Percentiles rank a stretch among this genome's conserved stretches.
Evolutionary conservation across 2,329 filamentous ascomycete genomes (phyloP).

Genomic region (Beauveria pseudobassiana): DNA sequence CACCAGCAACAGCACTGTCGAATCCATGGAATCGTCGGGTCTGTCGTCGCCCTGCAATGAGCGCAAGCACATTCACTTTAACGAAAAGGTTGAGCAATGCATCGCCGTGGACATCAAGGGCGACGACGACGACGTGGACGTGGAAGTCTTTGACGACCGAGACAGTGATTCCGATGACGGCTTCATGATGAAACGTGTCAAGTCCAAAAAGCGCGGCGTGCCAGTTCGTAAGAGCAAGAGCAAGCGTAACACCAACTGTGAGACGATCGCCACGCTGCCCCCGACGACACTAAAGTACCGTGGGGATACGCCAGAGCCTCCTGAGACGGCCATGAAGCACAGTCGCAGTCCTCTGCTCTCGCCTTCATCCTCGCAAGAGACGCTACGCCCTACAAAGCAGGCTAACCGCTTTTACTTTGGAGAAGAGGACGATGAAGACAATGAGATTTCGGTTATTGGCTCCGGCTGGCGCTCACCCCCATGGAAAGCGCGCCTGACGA

Average conservation of each 20-base stretch:
- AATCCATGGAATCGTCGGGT: constrained; percentile 66
- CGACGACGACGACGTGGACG: constrained; percentile 63
- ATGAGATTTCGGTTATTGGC: constrained; percentile 24
- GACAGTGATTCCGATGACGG: constrained; percentile 69
- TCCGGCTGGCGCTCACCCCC: constrained; percentile 27
- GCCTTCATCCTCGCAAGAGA: constrained; percentile 76
- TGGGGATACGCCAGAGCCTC: constrained; percentile 64
- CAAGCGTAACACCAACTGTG: constrained; percentile 37
- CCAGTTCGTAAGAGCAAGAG: constrained; percentile 33
- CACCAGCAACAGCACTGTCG: constrained; percentile 53
- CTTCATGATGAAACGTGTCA: constrained; percentile 72
- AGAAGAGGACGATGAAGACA: constrained; percentile 49
- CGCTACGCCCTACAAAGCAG: constrained; percentile 62
- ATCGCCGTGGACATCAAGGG: constrained; percentile 87
- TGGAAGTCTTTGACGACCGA: constrained; percentile 46
- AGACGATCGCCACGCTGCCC: constrained; percentile 81
- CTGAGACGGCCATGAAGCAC: constrained; percentile 56
- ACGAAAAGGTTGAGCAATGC: constrained; percentile 91
- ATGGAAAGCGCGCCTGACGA: constrained; percentile 36
- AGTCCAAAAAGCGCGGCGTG: constrained; percentile 42
- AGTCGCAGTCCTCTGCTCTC: constrained; percentile 50
- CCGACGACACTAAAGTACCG: constrained; percentile 83
- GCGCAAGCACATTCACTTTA: constrained; percentile 88
- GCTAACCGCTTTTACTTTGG: constrained; percentile 57
- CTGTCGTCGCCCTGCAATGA: constrained; percentile 54